Evolutionary conservation across 306 rosid genomes (phyloP).

Genomic region (Acacia confusa): DNA sequence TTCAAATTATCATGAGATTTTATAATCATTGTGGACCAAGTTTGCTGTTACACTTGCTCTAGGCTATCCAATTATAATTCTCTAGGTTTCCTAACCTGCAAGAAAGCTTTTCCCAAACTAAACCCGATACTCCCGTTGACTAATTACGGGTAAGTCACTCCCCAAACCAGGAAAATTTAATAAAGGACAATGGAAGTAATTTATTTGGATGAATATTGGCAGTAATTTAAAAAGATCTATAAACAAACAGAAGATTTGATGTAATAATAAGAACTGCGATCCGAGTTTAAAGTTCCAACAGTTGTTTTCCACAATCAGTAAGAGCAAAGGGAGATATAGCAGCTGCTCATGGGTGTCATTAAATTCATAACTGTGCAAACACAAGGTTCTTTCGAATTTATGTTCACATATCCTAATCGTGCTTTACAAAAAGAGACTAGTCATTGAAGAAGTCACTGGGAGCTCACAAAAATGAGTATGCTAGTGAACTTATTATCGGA

Average conservation of each 20-base stretch:
- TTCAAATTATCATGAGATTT: conserved; percentile 33
- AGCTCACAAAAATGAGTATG: neutral
- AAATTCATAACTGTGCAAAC: neutral
- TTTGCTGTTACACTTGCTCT: conserved; percentile 34
- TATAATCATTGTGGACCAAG: neutral
- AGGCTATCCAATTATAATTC: neutral
- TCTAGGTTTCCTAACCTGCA: neutral
- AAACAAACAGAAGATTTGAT: neutral
- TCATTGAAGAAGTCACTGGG: neutral
- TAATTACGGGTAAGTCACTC: neutral
- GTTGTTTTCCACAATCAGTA: neutral
- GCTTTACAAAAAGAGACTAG: neutral
- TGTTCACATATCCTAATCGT: neutral
- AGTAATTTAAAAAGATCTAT: neutral
- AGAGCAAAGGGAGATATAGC: neutral
- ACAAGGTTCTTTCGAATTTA: neutral
- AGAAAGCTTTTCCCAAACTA: no score
- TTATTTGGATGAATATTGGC: neutral
- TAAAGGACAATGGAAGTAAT: neutral
- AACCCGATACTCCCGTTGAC: neutral
- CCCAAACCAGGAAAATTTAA: neutral
- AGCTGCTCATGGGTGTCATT: neutral
- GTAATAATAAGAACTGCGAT: neutral
- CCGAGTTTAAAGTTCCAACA: neutral
- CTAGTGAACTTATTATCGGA: neutral